Percentiles rank a stretch among this genome's conserved stretches.
phyloP scores from a whole-genome alignment of 2,329 filamentous ascomycete genomes.

The Ascochyta koolunga region DNA sequence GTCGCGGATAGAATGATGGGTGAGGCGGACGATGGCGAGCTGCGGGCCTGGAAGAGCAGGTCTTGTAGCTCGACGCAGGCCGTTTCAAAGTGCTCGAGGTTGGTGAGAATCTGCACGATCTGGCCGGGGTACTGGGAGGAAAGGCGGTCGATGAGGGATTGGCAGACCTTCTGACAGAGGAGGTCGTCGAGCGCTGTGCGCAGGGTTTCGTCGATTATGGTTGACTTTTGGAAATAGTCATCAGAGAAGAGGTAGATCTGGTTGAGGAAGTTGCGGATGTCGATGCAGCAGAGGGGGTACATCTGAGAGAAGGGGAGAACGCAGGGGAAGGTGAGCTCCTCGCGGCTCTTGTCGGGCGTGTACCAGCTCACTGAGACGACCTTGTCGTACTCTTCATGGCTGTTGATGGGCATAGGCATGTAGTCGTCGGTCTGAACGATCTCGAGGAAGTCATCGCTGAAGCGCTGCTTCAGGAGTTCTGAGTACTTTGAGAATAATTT shows the following conservation, averaged over 20 bases:
- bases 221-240: constrained; percentile 91
- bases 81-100: constrained; percentile 94
- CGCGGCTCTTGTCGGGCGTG: constrained; percentile 75
- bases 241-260: constrained; percentile 98
- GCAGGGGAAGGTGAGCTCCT: constrained; percentile 84
- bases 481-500: constrained; percentile 93
- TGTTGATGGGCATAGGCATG: constrained; percentile 98
- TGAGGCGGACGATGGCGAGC: constrained; percentile 79
- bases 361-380: constrained; percentile 98
- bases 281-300: constrained; percentile 98
- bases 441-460: constrained; percentile 95
- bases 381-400: constrained; percentile 88
- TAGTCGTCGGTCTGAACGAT: constrained; percentile 93
- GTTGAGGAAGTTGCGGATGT: constrained; percentile 96
- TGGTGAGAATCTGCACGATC: constrained; percentile 98
- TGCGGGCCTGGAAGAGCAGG: constrained; percentile 82
- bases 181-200: constrained; percentile 90
- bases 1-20: constrained; percentile 83
- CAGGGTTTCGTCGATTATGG: constrained; percentile 88
- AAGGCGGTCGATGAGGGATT: constrained; percentile 84
- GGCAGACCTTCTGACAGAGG: constrained; percentile 90
- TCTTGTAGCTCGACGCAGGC: constrained; percentile 90
- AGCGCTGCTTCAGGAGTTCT: constrained; percentile 84
- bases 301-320: constrained; percentile 98
- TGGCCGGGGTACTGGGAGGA: constrained; percentile 94